Evolutionary conservation across 2,329 filamentous ascomycete species (phyloP).

Genomic region (Colletotrichum sp.): DNA sequence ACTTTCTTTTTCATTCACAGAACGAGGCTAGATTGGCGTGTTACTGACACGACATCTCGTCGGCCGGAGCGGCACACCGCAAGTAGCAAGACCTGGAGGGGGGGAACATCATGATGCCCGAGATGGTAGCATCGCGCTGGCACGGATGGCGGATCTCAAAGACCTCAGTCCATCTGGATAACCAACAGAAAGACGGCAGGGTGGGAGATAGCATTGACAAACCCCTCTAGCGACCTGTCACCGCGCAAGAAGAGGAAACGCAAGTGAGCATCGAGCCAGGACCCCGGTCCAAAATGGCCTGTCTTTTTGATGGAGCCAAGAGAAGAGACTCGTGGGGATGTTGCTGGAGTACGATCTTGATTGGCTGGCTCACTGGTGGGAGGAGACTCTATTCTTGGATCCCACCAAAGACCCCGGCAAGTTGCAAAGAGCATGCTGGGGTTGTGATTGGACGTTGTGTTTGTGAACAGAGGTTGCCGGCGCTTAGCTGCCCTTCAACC

Average conservation of each 20-base stretch:
- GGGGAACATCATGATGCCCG: background rate
- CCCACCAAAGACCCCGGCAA: background rate
- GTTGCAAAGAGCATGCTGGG: background rate
- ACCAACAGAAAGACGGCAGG: background rate
- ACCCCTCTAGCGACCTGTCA: background rate
- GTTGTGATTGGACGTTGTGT: conserved; percentile 19
- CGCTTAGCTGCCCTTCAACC: conserved; percentile 22
- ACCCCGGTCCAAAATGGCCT: conserved; percentile 5
- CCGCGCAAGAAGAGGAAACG: background rate
- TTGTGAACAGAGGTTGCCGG: conserved; percentile 21
- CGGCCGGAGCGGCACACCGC: background rate
- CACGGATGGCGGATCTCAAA: background rate
- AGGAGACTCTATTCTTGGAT: conserved; percentile 26
- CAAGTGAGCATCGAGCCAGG: conserved; percentile 10
- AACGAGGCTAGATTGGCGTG: background rate
- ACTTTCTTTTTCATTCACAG: background rate
- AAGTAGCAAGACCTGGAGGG: background rate
- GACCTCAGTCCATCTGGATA: background rate
- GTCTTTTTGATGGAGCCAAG: conserved; percentile 15
- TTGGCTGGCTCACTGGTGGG: conserved; percentile 13
- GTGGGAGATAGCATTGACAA: background rate
- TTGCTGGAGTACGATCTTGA: background rate
- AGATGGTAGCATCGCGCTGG: background rate
- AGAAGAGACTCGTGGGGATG: conserved; percentile 1
- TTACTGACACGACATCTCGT: background rate